A percentile compares a stretch with the other conserved stretches of the same genome.
These are phyloP conservation scores for Escovopsis sp. DNA, from an alignment of 2,329 filamentous ascomycete genomes.

Conservation along the genomic window DNA sequence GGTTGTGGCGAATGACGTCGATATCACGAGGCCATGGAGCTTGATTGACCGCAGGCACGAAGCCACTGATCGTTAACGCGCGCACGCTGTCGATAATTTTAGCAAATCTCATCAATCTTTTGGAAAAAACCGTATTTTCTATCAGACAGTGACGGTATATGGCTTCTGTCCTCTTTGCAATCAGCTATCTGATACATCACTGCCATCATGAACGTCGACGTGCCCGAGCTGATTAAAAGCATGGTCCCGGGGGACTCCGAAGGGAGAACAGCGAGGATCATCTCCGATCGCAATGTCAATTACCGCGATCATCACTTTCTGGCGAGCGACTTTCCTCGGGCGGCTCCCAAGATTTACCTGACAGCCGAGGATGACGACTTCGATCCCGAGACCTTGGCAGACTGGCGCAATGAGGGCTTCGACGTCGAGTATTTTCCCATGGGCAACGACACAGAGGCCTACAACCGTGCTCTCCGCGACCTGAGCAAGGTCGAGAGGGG, in stretches of 20 bases:
- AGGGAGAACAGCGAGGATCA: conserved; percentile 16
- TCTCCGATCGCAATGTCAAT: conserved; percentile 20
- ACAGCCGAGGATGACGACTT: conserved; percentile 29
- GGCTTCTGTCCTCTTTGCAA: not conserved
- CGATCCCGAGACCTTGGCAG: conserved; percentile 20
- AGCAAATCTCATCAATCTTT: too few relatives aligned
- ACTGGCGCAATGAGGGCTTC: conserved; percentile 30
- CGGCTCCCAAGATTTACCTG: conserved; percentile 25
- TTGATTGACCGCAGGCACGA: too few relatives aligned
- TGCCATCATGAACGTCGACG: conserved; percentile 13
- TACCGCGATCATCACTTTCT: conserved; percentile 28
- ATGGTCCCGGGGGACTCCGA: conserved; percentile 16
- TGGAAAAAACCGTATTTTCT: too few relatives aligned
- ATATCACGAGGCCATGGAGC: too few relatives aligned
- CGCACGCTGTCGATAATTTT: too few relatives aligned
- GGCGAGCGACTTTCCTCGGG: conserved; percentile 23
- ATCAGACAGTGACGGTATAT: too few relatives aligned
- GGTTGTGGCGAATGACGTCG: too few relatives aligned
- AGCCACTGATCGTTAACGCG: too few relatives aligned
- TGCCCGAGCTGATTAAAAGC: conserved; percentile 16
- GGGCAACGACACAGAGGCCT: conserved; percentile 20
- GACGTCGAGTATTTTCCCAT: conserved; percentile 27
- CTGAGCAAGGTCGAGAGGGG: conserved; percentile 19
- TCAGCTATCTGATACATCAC: not conserved
- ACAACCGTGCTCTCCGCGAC: conserved; percentile 18